phyloP scores from a whole-genome alignment of 345 rosid species.

The Aquilaria sinensis region DNA sequence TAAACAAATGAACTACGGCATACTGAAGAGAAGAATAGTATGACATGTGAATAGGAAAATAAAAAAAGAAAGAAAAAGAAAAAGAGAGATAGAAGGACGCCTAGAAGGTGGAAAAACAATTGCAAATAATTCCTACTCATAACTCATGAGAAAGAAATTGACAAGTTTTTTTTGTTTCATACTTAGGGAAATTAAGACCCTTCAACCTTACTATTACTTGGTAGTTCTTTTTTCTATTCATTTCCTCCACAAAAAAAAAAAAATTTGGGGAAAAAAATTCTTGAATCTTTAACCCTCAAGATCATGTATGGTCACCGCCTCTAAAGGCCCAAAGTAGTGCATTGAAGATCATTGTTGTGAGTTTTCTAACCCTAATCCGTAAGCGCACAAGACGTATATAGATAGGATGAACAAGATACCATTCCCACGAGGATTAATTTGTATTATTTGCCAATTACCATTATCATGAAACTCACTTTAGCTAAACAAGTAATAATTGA shows the following conservation, averaged over 20 bases:
- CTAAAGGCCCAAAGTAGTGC: conserved; percentile 84
- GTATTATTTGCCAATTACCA: too few species aligned
- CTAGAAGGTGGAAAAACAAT: neutral
- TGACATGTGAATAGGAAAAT: too few species aligned
- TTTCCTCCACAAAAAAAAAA: conserved; percentile 16
- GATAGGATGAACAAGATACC: too few species aligned
- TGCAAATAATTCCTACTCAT: neutral
- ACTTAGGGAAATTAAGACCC: conserved; percentile 12
- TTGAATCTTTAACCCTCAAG: conserved; percentile 6
- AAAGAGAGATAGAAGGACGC: neutral
- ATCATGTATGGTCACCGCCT: conserved; percentile 5
- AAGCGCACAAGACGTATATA: too few species aligned
- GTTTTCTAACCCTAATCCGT: too few species aligned
- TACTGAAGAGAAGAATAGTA: too few species aligned
- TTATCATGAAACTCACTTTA: too few species aligned
- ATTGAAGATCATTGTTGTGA: conserved; percentile 44
- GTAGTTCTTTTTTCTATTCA: neutral
- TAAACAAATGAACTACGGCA: too few species aligned
- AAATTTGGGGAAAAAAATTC: neutral
- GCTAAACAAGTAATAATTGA: too few species aligned
- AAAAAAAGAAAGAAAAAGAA: neutral
- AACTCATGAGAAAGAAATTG: neutral
- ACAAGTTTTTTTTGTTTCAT: neutral
- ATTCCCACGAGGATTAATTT: too few species aligned
- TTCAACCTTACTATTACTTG: conserved; percentile 22